Base-by-base conservation (phyloP, 805 yeast genomes). In the Monosporozyma aerobia region DNA sequence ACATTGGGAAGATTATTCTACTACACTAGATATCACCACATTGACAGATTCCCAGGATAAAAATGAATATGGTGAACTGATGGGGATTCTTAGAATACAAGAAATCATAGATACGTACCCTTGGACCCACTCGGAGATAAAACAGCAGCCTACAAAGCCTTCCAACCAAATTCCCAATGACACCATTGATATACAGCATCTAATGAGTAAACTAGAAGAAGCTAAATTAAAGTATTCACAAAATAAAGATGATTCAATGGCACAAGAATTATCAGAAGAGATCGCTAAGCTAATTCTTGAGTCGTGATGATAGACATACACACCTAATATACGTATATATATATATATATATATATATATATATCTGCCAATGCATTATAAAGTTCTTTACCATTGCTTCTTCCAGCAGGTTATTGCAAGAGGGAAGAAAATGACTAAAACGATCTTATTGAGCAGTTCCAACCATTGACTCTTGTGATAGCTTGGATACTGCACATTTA, bases 91-190 rank as follows among this genome's bases (percentile, higher is more conserved):
- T 40, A 60, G 83, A 53, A 52, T 79, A 2, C 56, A 57, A 40
- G 83, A 80, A 53, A 59, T 78, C 2, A 57, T 80, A 5, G 78
- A 80, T 48, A 68, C 77, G 1, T 74, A 77, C 53, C 75, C 72
- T 29, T 80, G 85, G 84, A 56, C 57, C 13, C 59, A 48, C 23
- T 45, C 37, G 14, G 16, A 39, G 62, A 48, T 58, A 53, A 48
- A 43, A 23, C 44, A 40, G 19, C 11, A 16, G 1, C 3, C n/a
- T 3, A 13, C n/a, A 7, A 14, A 13, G 5, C 16, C 39, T 13
- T 35, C 32, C 33, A 22, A 14, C 11, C 27, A 3, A n/a, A 8
- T 19, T 27, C 14, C 19, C 14, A 27, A 8, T 22, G 27, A 29
- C 9, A 9, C 30, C 16, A 29, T 40, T 30, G 33, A 27, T n/a